Percentiles rank a stretch among this genome's conserved stretches.
Evolutionary conservation across 1,139 yeast genomes (phyloP).

Genomic region (Kodamaea arcana): DNA sequence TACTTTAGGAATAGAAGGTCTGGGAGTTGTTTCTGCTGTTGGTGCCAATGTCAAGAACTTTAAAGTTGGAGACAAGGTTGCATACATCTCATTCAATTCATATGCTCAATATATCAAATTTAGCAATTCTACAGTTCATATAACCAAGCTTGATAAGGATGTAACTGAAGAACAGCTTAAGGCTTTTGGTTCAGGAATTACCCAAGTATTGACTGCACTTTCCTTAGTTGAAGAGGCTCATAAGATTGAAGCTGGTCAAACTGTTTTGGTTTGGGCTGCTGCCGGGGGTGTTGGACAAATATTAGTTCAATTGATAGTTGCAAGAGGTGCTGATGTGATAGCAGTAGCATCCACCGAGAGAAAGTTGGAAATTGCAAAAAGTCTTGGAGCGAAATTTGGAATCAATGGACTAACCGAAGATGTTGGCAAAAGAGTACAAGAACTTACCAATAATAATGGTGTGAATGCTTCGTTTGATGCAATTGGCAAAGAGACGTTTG

Average conservation of each 20-base stretch:
- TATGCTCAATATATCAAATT: conserved; percentile 70
- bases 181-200: conserved; percentile 52
- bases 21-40: conserved; percentile 67
- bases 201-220: conserved; percentile 78
- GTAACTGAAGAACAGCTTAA: conserved; percentile 45
- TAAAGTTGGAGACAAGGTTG: conserved; percentile 70
- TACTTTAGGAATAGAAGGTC: conserved; percentile 77
- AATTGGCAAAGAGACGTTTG: conserved; percentile 75
- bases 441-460: conserved; percentile 68
- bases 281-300: conserved; percentile 89
- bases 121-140: conserved; percentile 22
- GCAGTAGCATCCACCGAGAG: conserved; percentile 77
- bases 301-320: conserved; percentile 57
- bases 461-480: conserved; percentile 73
- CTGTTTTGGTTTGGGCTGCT: conserved; percentile 78
- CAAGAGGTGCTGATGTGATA: conserved; percentile 71
- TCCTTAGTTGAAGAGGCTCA: conserved; percentile 65
- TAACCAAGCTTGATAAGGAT: conserved; percentile 48
- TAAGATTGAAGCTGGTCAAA: conserved; percentile 61
- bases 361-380: conserved; percentile 55
- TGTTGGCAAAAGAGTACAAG: conserved; percentile 54
- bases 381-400: conserved; percentile 69
- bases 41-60: conserved; percentile 57
- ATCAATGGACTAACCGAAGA: conserved; percentile 56
- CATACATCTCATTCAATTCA: conserved; percentile 46